Base-by-base conservation (phyloP, 1,139 yeast genomes). In the Spathaspora jeffriesii region DNA sequence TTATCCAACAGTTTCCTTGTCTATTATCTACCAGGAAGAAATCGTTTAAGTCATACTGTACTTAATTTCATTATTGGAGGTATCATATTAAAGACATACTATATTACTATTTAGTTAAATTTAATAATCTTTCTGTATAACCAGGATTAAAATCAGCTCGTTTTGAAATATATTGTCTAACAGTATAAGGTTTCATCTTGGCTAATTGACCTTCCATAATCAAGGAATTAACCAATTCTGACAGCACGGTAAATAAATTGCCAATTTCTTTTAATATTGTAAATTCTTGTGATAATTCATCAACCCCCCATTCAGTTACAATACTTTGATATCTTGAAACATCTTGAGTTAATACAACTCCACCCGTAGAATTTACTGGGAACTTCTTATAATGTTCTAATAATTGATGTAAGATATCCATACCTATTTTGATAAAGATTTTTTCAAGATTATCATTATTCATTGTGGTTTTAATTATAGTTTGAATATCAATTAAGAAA, bases 151-250 rank as follows among this genome's bases (percentile, higher is more conserved):
- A 86, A 60, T 88, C 96, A 0, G 85, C 75, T 56, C 97, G 74
- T 59, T 83, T 86, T 10, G 84, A 70, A 39, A 90, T 80, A 56
- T 87, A 88, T 53, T 82, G 88, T 48, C 88, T 77, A 25, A 91
- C 71, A 13, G 85, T 73, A 47, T 76, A 78, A 4, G 88, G 85
- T 60, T 85, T 86, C 61, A 92, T 75, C 48, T 74, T 78, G 1
- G 85, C 84, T 53, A 92, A 71, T 57, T 84, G 88, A 2, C 96
- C 96, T 57, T 91, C 97, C 40, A 87, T 82, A 2, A 92, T 82
- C 60, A 92, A 76, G 1, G 96, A 88, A 53, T 84, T 84, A 50
- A 92, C 73, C 57, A 89, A 79, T 46, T 71, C 70, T 9, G 77
- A 70, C 60, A 85, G 91, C 13, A 89, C 96, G 0, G 96, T 87